Evolutionary conservation across 345 rosid species (phyloP).

Genomic region (Sisymbrium altissimum): DNA sequence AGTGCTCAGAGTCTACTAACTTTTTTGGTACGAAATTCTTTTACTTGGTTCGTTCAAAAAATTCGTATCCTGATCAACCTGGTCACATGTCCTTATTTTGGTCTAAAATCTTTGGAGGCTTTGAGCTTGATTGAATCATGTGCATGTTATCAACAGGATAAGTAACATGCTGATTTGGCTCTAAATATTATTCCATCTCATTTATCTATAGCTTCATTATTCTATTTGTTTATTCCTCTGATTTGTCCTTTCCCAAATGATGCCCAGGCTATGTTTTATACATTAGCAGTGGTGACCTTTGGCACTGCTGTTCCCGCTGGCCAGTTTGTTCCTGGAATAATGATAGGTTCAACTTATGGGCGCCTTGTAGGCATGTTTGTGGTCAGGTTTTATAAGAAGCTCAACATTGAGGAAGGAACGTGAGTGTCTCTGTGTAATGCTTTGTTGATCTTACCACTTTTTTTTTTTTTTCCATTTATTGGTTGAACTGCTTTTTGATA

Average conservation of each 20-base stretch:
- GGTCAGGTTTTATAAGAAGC: conserved; percentile 85
- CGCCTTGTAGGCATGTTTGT: conserved; percentile 98
- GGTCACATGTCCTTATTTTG: conserved; percentile 7
- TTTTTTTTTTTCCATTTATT: background rate
- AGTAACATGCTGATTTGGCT: conserved; percentile 5
- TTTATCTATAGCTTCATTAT: background rate
- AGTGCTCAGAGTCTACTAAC: conserved; percentile 91
- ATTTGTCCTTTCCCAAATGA: conserved; percentile 4
- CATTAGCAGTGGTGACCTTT: conserved; percentile 88
- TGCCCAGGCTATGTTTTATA: conserved; percentile 88
- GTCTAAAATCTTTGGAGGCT: background rate
- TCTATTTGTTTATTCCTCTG: background rate
- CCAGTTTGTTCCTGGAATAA: conserved; percentile 97
- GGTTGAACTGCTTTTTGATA: conserved; percentile 18
- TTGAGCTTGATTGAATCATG: conserved; percentile 6
- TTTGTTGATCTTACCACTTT: conserved; percentile 6
- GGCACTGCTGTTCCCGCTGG: conserved; percentile 99
- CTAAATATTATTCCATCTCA: background rate
- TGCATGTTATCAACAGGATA: conserved; percentile 15
- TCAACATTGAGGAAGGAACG: conserved; percentile 98
- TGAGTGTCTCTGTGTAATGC: conserved; percentile 43
- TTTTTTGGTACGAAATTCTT: conserved; percentile 63
- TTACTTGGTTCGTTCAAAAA: background rate
- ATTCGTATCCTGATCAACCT: background rate
- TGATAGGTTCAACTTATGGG: conserved; percentile 99